phyloP scores from a whole-genome alignment of 257 asterid genomes.

The Salvia miltiorrhiza region DNA sequence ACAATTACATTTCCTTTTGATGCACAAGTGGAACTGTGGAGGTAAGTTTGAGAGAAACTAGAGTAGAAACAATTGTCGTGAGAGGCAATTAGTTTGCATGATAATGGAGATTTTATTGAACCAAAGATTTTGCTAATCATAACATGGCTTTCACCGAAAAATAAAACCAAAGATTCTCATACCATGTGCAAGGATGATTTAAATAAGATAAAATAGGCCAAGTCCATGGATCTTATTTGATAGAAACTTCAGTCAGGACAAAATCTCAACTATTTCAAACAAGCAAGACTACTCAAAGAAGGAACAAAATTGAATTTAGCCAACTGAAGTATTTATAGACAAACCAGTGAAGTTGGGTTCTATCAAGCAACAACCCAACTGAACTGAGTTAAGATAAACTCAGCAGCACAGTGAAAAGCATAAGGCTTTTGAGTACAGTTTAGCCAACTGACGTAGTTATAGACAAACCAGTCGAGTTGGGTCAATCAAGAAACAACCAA shows the following conservation, averaged over 20 bases:
- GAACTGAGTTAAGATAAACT: no score
- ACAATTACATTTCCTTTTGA: no score
- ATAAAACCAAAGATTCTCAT: not conserved
- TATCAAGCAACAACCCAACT: no score
- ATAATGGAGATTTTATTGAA: not conserved
- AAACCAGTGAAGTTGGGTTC: not conserved
- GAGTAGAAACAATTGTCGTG: no score
- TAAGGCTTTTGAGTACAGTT: no score
- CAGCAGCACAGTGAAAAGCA: no score
- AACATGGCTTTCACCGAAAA: not conserved
- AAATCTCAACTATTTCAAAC: not conserved
- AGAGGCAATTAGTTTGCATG: not conserved
- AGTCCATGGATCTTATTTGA: not conserved
- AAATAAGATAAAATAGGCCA: not conserved
- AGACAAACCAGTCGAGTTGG: no score
- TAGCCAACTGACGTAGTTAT: no score
- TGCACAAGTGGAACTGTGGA: no score
- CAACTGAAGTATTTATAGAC: not conserved
- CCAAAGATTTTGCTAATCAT: not conserved
- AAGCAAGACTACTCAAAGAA: not conserved
- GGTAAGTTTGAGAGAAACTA: no score
- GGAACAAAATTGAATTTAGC: not conserved
- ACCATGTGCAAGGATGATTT: not conserved
- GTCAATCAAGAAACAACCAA: not conserved
- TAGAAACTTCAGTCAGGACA: not conserved